phyloP scores from a whole-genome alignment of 306 rosid species.

The Castanea mollissima region DNA sequence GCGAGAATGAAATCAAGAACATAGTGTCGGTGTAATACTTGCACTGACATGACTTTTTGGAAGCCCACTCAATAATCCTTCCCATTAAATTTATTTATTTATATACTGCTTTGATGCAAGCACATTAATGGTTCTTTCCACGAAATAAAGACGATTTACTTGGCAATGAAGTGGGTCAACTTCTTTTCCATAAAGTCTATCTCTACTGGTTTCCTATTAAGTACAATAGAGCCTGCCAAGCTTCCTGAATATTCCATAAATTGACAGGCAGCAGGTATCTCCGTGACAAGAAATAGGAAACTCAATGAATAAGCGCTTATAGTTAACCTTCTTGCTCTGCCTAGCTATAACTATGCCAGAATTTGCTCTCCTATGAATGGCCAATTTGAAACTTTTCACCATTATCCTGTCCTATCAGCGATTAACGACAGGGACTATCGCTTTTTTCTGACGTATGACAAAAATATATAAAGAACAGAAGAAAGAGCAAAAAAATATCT shows the following conservation, averaged over 20 bases:
- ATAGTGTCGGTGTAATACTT: not conserved
- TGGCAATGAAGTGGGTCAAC: not conserved
- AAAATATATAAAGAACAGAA: not conserved
- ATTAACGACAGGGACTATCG: not conserved
- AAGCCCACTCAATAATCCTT: not conserved
- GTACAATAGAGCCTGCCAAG: not conserved
- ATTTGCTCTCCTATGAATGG: not conserved
- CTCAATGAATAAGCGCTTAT: too few species aligned
- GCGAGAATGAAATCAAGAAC: not conserved
- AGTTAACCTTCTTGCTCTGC: too few species aligned
- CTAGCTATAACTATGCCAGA: too few species aligned
- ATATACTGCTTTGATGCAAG: not conserved
- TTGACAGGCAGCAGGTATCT: not conserved
- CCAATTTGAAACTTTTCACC: not conserved
- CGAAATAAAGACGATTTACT: not conserved
- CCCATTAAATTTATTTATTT: not conserved
- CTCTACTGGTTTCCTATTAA: not conserved
- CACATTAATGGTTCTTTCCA: not conserved
- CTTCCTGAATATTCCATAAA: too few species aligned
- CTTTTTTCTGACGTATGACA: not conserved
- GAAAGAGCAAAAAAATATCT: constrained; percentile 4
- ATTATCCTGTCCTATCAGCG: not conserved
- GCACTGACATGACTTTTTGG: not conserved
- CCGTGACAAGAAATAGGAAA: not conserved
- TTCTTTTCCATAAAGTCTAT: not conserved